Evolutionary conservation across 768 basidiomycete genomes (phyloP), one percentile per base, ranked within the genome.

Genomic region (Asterophora lycoperdoides): DNA sequence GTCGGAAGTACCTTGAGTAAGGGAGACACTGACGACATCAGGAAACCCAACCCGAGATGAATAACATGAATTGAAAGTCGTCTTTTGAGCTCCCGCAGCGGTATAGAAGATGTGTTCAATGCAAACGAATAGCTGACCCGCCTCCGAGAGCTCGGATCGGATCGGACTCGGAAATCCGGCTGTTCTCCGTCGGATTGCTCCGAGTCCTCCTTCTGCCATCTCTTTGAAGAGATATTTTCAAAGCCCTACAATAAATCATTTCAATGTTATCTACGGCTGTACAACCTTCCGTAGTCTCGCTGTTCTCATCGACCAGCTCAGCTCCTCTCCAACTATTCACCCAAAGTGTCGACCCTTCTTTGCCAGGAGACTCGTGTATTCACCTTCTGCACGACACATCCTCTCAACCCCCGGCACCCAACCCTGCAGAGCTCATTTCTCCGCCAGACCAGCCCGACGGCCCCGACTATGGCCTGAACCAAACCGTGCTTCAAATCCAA

Each of bases 401-500:
- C 26, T 80, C 79, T 3, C 57, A 66, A 32, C 84, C 84, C 11
- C 45, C 64, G 34, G 83, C 83, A 23, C 46, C 66, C 8, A 49
- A 68, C 19, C 80, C 83, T 3, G 70, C 72, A 32, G 59, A 61
- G 4, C 66, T 82, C 36, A 73, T 86, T 35, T 58, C 65, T 26
- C 66, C 71, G 5, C 74, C 77, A 29, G 40, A 45, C 35, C 49
- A 44, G 30, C 19, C 67, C 56, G 14, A 13, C 55, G 36, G 59
- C 63, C 36, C 59, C 56, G 59, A 73, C 58, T 60, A 71, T 41
- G 44, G 61, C 28, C 68, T 89, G 4, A 68, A 73, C 49, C 85
- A 89, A 61, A 83, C 80, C 1, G 86, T 89, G 1, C 73, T 91
- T 11, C 88, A 91, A 53, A 74, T 91, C 41, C 89, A 91, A 58